A percentile compares a stretch with the other conserved stretches of the same genome.
phyloP scores from a whole-genome alignment of 768 basidiomycete species.

The Terana coerulea region DNA sequence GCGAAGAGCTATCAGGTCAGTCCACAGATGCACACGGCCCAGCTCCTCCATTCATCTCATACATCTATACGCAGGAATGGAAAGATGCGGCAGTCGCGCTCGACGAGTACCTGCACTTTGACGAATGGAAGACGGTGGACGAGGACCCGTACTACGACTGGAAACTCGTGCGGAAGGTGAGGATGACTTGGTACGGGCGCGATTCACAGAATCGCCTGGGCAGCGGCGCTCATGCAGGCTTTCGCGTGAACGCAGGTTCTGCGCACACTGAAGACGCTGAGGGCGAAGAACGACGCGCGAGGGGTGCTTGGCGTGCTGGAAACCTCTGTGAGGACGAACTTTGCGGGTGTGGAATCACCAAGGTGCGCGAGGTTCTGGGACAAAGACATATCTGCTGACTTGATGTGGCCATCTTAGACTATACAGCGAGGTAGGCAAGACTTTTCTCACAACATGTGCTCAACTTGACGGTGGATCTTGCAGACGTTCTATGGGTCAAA shows the following conservation, averaged over 20 bases:
- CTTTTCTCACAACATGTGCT: conserved; percentile 14
- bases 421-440: conserved; percentile 70
- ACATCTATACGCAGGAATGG: conserved; percentile 63
- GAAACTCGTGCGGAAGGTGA: conserved; percentile 75
- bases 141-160: conserved; percentile 93
- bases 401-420: conserved; percentile 50
- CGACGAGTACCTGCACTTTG: conserved; percentile 80
- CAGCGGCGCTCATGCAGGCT: conserved; percentile 1
- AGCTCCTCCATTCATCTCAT: conserved; percentile 4
- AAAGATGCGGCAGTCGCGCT: conserved; percentile 71
- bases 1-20: conserved; percentile 71
- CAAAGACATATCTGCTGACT: conserved; percentile 11
- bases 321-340: conserved; percentile 87
- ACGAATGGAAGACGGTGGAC: conserved; percentile 86
- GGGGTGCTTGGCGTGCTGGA: conserved; percentile 89
- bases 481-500: conserved; percentile 94
- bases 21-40: not conserved
- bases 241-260: no score
- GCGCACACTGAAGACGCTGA: conserved; percentile 63
- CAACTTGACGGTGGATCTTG: conserved; percentile 2
- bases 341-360: conserved; percentile 87
- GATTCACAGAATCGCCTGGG: not conserved
- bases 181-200: not conserved
- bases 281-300: conserved; percentile 77
- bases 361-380: conserved; percentile 48